Evolutionary conservation across 2,329 filamentous ascomycete species (phyloP), one percentile per base, ranked within the genome.

Genomic region (Sphaerulina vaccinii): DNA sequence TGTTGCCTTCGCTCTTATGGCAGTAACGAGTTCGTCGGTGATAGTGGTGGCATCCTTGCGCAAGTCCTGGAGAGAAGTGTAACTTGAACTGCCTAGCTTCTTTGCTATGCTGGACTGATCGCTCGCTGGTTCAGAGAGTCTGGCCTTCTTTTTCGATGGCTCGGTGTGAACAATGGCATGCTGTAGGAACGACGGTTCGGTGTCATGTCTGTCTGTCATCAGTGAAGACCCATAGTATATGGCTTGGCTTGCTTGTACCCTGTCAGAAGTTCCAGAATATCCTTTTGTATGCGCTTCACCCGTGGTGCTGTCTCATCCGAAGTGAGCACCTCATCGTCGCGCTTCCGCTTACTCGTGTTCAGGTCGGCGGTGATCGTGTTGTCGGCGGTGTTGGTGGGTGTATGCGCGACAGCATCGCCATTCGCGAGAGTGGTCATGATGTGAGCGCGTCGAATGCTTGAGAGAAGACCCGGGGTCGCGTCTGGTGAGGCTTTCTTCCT

Each of bases 61-160:
- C 15, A 79, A 61, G n/a, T 69, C 68, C 5, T 71, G 65, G 13
- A 78, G 62, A 6, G 70, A 68, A 4, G 63, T 50, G 59, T 79
- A 79, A 1, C 62, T 61, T 35, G 68, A 66, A 33, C 62, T 61
- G 24, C 68, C 57, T 16, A 77, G 59, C 49, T 71, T 70, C 23
- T 57, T 64, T 4, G 68, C 59, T 27, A 79, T 74, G 8, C 65
- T 71, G 7, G 52, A 52, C 55, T 65, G 54, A n/a, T 68, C 56
- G 32, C 57, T 58, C 33, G 27, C 36, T 33, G 62, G 45, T 5
- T 71, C 65, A 10, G 71, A 68, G 33, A 75, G 58, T 58, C 73
- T 75, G 24, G 72, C 64, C 55, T 75, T 75, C 63, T 79, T 79
- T 22, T 67, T 59, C 19, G 71, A 68, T 38, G 73, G 72, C 54